A percentile compares a stretch with the other conserved stretches of the same genome.
phyloP scores from a whole-genome alignment of 106 monocot species.

The Dendrobium nobile region DNA sequence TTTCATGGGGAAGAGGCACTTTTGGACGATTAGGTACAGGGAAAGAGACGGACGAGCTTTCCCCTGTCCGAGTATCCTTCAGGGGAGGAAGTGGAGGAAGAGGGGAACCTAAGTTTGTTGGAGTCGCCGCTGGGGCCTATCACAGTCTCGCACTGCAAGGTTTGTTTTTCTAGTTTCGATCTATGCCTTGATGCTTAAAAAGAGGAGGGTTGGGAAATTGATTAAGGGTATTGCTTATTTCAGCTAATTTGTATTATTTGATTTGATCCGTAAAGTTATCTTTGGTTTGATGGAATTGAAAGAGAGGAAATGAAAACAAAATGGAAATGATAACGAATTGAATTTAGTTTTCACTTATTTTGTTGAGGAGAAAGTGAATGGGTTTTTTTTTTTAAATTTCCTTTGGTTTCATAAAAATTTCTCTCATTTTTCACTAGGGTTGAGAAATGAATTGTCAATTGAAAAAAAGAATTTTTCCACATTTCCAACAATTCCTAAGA shows the following conservation, averaged over 20 bases:
- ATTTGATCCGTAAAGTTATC: neutral
- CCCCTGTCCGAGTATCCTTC: slow-evolving; percentile 31
- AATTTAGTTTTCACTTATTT: too few species aligned
- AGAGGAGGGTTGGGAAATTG: neutral
- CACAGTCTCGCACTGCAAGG: slow-evolving; percentile 77
- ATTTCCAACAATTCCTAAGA: too few species aligned
- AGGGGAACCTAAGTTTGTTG: slow-evolving; percentile 30
- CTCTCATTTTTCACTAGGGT: too few species aligned
- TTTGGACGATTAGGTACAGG: slow-evolving; percentile 70
- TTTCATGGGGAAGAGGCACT: slow-evolving; percentile 75
- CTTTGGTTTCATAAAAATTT: too few species aligned
- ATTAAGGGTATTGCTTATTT: neutral
- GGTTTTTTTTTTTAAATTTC: too few species aligned
- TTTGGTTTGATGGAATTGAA: too few species aligned
- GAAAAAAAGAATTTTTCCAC: too few species aligned
- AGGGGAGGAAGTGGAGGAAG: neutral
- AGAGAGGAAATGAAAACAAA: too few species aligned
- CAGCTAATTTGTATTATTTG: neutral
- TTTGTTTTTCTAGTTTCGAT: slow-evolving; percentile 9
- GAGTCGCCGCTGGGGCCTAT: slow-evolving; percentile 68
- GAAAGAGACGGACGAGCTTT: slow-evolving; percentile 51
- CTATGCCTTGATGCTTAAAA: neutral
- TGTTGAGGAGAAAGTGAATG: too few species aligned
- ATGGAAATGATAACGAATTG: too few species aligned
- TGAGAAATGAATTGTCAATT: too few species aligned